A percentile compares a stretch with the other conserved stretches of the same genome.
Evolutionary conservation across 495 filamentous ascomycete genomes (phyloP).

Genomic region (Trichocladium antarcticum): DNA sequence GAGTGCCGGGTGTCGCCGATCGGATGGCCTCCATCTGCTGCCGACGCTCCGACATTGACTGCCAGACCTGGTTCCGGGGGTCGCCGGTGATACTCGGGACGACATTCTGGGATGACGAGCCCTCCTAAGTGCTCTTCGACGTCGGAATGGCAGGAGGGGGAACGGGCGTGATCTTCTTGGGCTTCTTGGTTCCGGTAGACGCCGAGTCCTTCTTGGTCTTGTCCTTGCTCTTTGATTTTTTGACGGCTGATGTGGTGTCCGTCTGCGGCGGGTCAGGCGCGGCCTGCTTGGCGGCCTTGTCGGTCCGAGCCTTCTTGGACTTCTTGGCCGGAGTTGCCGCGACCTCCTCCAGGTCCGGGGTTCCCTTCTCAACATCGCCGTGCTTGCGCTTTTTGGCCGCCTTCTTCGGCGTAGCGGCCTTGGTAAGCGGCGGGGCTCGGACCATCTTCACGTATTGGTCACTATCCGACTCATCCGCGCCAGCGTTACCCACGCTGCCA

Average conservation of each 20-base stretch:
- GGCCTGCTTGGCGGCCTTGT: constrained; percentile 18
- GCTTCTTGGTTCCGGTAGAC: constrained; percentile 3
- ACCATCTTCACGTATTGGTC: constrained; percentile 27
- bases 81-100: neutral
- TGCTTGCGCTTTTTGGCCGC: constrained; percentile 38
- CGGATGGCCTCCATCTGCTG: constrained; percentile 1
- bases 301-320: constrained; percentile 23
- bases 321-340: constrained; percentile 18
- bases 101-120: constrained; percentile 7
- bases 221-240: constrained; percentile 11
- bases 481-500: constrained; percentile 8
- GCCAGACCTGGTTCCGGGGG: neutral
- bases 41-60: constrained; percentile 11
- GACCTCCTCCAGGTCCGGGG: constrained; percentile 13
- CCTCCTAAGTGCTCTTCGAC: constrained; percentile 24
- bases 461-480: constrained; percentile 18
- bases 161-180: constrained; percentile 31
- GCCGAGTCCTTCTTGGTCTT: constrained; percentile 13
- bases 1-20: neutral
- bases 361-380: constrained; percentile 30
- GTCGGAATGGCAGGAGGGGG: constrained; percentile 25
- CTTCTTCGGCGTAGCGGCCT: constrained; percentile 15
- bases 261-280: neutral
- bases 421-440: constrained; percentile 10
- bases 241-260: neutral